Evolutionary conservation across 148 eudicot genomes (phyloP).

Genomic region (Diospyros kaki): DNA sequence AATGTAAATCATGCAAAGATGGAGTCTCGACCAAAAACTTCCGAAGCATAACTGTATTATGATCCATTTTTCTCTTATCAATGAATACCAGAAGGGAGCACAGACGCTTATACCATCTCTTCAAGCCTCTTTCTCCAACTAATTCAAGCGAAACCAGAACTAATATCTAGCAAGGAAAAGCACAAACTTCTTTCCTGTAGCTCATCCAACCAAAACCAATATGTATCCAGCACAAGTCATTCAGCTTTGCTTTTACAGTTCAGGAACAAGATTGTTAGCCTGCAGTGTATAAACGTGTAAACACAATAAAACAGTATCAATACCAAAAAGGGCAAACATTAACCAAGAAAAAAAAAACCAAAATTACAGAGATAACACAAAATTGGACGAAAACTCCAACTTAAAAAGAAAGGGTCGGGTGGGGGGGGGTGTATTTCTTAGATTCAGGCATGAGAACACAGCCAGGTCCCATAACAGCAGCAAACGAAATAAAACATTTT

Average conservation of each 20-base stretch:
- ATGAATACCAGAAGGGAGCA: not conserved
- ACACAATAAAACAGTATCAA: not conserved
- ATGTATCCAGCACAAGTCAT: not conserved
- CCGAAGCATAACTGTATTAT: constrained; percentile 23
- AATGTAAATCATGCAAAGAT: constrained; percentile 21
- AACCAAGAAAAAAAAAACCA: not conserved
- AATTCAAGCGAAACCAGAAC: not conserved
- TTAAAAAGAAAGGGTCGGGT: not conserved
- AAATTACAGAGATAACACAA: not conserved
- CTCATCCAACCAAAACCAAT: constrained; percentile 6
- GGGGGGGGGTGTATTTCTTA: not conserved
- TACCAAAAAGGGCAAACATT: not conserved
- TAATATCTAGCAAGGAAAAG: not conserved
- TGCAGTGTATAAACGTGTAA: constrained; percentile 6
- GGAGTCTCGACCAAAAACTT: constrained; percentile 32
- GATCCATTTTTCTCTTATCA: constrained; percentile 23
- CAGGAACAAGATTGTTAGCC: not conserved
- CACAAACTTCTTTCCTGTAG: not conserved
- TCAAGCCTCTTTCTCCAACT: not conserved
- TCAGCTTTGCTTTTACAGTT: constrained; percentile 1
- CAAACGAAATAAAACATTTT: not conserved
- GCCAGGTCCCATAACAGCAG: not conserved
- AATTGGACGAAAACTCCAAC: not conserved
- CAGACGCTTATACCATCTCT: constrained; percentile 1
- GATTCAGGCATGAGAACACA: not conserved